These are phyloP conservation scores for Candida gorgasii DNA, from an alignment of 805 yeast genomes.

Conservation along the genomic window DNA sequence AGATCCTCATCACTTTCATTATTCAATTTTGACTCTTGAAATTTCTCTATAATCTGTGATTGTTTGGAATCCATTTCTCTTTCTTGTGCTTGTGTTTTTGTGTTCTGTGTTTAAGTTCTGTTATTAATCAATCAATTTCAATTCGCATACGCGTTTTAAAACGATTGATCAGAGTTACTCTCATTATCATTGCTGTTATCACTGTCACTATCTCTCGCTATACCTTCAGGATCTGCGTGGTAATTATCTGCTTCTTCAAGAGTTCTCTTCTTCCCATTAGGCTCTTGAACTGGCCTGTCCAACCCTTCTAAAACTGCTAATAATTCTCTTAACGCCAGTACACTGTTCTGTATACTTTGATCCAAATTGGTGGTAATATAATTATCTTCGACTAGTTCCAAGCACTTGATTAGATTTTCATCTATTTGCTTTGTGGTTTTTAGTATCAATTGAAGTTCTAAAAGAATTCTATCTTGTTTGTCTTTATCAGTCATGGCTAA, in stretches of 20 bases:
- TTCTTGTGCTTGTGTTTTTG: background rate
- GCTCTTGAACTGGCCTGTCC: constrained; percentile 1
- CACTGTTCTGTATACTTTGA: constrained; percentile 8
- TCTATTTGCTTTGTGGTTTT: constrained; percentile 33
- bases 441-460: constrained; percentile 36
- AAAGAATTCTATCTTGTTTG: constrained; percentile 23
- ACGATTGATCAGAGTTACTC: background rate
- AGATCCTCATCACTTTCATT: constrained; percentile 37
- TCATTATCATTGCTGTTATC: background rate
- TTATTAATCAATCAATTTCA: background rate
- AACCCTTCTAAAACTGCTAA: constrained; percentile 10
- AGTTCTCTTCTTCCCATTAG: background rate
- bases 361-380: constrained; percentile 1
- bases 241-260: background rate
- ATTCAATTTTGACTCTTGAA: constrained; percentile 42
- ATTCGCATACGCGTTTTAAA: constrained; percentile 7
- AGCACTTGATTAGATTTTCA: constrained; percentile 25
- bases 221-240: background rate
- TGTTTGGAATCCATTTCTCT: constrained; percentile 33
- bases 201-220: background rate
- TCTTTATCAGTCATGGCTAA: too few species aligned
- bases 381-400: constrained; percentile 19
- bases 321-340: background rate
- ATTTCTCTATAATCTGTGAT: constrained; percentile 40
- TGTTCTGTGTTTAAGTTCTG: background rate